These are phyloP conservation scores for Barnettozyma siamensis DNA, from an alignment of 805 yeast species.

Conservation along the genomic window DNA sequence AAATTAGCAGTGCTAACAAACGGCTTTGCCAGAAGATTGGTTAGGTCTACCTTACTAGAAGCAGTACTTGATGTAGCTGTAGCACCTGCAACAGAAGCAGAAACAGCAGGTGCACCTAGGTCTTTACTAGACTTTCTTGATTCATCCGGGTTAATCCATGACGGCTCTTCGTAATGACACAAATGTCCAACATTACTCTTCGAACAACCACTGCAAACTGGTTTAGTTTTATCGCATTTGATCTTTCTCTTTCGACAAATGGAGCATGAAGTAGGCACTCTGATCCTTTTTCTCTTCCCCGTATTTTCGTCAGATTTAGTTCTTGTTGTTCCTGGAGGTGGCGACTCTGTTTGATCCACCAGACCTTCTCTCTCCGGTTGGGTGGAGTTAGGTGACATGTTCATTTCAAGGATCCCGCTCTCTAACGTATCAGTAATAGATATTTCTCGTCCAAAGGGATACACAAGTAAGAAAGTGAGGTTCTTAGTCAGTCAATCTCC, in stretches of 20 bases:
- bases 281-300: conserved; percentile 14
- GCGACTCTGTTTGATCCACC: not conserved
- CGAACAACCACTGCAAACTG: conserved; percentile 48
- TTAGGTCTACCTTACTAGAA: no score
- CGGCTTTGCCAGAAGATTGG: conserved; percentile 1
- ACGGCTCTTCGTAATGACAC: conserved; percentile 51
- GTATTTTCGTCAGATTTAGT: not conserved
- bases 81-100: not conserved
- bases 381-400: no score
- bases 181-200: conserved; percentile 52
- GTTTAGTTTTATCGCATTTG: conserved; percentile 41
- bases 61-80: not conserved
- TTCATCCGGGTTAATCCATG: conserved; percentile 48
- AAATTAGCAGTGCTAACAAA: no score
- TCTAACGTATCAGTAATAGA: no score
- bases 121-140: conserved; percentile 17
- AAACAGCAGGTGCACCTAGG: not conserved
- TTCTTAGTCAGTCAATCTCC: no score
- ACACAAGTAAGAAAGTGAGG: no score
- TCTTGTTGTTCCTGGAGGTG: not conserved
- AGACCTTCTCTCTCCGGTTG: no score
- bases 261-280: conserved; percentile 42
- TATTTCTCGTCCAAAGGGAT: no score
- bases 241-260: conserved; percentile 46
- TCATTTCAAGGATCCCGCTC: no score